A percentile compares a stretch with the other conserved stretches of the same genome.
Evolutionary conservation across 2,329 filamentous ascomycete genomes (phyloP).

Genomic region (Diaporthe citrichinensis): DNA sequence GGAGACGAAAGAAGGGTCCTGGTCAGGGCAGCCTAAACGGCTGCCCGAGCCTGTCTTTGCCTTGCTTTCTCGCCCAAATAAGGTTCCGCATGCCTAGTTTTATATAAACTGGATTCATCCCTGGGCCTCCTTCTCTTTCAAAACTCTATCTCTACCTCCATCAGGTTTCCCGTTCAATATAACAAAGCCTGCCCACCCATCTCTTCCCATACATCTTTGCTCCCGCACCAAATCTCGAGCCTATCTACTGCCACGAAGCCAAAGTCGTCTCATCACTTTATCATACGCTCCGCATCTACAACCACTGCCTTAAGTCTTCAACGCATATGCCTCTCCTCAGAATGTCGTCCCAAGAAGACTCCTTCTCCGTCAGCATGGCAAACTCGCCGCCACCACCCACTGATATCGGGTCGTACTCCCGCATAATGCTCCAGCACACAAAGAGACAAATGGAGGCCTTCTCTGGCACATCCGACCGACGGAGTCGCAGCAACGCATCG

Average conservation of each 20-base stretch:
- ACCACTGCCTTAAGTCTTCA: no score
- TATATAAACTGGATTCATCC: constrained; percentile 38
- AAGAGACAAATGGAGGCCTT: constrained; percentile 75
- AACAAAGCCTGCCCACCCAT: neutral
- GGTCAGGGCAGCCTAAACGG: constrained; percentile 24
- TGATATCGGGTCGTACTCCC: constrained; percentile 62
- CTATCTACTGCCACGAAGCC: neutral
- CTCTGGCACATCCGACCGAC: constrained; percentile 59
- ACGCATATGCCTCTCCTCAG: constrained; percentile 40
- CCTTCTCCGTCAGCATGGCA: constrained; percentile 43
- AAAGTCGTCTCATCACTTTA: neutral
- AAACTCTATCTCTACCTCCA: neutral
- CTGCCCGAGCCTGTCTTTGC: constrained; percentile 6
- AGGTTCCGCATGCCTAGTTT: constrained; percentile 32
- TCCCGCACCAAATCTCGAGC: neutral
- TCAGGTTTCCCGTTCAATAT: constrained; percentile 1
- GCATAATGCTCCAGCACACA: constrained; percentile 75
- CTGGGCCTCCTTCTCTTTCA: neutral
- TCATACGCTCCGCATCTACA: neutral
- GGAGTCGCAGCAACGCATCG: constrained; percentile 40
- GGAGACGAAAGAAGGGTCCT: constrained; percentile 33
- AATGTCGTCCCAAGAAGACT: constrained; percentile 46
- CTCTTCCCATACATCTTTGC: no score
- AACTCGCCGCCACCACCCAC: constrained; percentile 47
- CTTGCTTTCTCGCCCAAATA: constrained; percentile 30